Conservation (phyloP, 2,329 filamentous ascomycete genomes). For the Colletotrichum musae region DNA sequence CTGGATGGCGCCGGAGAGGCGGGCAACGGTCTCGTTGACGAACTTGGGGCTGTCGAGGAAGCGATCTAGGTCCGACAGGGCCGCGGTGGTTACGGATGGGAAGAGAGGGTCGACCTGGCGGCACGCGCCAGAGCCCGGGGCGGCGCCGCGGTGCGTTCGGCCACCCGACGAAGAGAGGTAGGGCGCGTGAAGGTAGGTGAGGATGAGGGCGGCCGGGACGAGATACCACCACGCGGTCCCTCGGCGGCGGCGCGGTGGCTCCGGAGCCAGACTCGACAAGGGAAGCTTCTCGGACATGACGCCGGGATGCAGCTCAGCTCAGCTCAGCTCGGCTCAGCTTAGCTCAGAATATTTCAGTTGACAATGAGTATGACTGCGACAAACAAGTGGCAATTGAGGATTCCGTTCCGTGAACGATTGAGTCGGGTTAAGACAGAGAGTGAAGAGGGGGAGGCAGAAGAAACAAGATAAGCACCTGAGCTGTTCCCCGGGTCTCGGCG, state of each 20-base stretch:
- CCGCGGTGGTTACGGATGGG: conserved; percentile 45
- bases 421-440: conserved; percentile 1
- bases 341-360: not conserved
- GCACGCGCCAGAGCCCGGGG: conserved; percentile 45
- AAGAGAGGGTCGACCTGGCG: conserved; percentile 52
- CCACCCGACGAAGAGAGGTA: conserved; percentile 16
- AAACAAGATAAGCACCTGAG: conserved; percentile 2
- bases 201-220: conserved; percentile 34
- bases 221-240: conserved; percentile 37
- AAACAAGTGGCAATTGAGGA: no score
- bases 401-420: not conserved
- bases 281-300: conserved; percentile 38
- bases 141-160: not conserved
- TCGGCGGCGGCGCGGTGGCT: conserved; percentile 18
- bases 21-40: conserved; percentile 50
- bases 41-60: conserved; percentile 51
- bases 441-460: not conserved
- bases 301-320: not conserved
- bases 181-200: conserved; percentile 35
- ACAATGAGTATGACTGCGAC: no score
- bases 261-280: conserved; percentile 24
- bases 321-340: not conserved
- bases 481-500: conserved; percentile 1
- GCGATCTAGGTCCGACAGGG: conserved; percentile 50
- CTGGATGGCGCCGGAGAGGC: conserved; percentile 62